Base-by-base conservation (phyloP, 345 rosid species). In the Toxicodendron radicans region DNA sequence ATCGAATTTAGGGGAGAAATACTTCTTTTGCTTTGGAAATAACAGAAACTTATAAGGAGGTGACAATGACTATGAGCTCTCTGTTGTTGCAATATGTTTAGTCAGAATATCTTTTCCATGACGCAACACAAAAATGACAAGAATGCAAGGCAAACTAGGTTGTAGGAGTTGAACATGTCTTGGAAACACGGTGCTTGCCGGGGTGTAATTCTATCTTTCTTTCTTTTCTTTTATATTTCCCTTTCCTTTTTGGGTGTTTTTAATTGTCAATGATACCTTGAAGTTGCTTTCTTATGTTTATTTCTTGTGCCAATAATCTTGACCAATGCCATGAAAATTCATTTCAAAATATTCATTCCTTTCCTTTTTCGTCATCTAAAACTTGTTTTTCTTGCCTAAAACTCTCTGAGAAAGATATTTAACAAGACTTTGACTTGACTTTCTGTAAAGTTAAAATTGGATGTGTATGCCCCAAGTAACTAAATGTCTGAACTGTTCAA, bases 341-440 rank as follows among this genome's bases (percentile, higher is more conserved):
- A 43, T 65, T 21, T 54, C 38, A 32, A 2, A 30, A 30, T 30
- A 45, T 10, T 30, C 14, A 12, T 18, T 35, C 10, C 18, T 35
- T 8, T 62, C 20, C 24, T 18, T 16, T 62, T 58, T 35, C 7
- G 23, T 18, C 10, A 21, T 23, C 10, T 4, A 4, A 20, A 35
- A 64, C 0, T 6, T 10, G 3, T 21, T 63, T 56, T 51, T 20
- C 38, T 45, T 52, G 46, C 48, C 64, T 57, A 14, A 67, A 69
- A 58, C 32, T 58, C 68, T 76, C 6, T 45, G 63, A 61, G 45
- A 57, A 8, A 38, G 63, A 70, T 17, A 23, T 10, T 32, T 54
- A 3, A 0, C 21, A 27, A 73, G 74, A 66, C 61, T 10, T 58
- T 75, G 52, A 69, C 76, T 46, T 16, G 5, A 46, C 23, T 53